Evolutionary conservation across 371 early-diverging fungal species (phyloP).

Genomic region (Rhizopus arrhizus): DNA sequence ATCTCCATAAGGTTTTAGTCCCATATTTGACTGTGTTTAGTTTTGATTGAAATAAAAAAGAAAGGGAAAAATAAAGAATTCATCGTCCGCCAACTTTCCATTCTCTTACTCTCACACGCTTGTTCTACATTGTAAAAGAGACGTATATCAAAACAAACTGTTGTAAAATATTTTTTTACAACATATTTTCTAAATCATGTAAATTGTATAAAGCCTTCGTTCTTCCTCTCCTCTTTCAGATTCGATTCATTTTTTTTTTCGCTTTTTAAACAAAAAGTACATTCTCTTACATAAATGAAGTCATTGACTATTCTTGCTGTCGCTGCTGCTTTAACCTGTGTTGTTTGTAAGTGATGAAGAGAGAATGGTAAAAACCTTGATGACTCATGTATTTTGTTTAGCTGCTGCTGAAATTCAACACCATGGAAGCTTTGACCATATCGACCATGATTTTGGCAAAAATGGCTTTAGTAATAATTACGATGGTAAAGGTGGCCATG

Average conservation of each 20-base stretch:
- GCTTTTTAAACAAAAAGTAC: neutral
- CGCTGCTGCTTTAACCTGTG: slow-evolving; percentile 25
- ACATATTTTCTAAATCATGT: slow-evolving; percentile 1
- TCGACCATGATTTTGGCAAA: neutral
- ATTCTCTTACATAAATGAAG: slow-evolving; percentile 21
- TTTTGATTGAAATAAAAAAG: too few species aligned
- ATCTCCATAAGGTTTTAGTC: too few species aligned
- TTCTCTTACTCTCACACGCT: too few species aligned
- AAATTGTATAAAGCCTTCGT: neutral
- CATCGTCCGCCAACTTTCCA: too few species aligned
- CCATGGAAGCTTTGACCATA: neutral
- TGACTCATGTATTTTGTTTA: neutral
- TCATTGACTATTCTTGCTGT: slow-evolving; percentile 27
- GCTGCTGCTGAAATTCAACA: neutral
- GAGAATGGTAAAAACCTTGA: neutral
- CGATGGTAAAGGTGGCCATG: neutral
- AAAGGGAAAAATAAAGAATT: too few species aligned
- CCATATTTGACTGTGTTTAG: too few species aligned
- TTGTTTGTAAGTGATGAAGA: slow-evolving; percentile 19
- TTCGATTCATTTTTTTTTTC: neutral
- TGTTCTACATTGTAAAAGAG: neutral
- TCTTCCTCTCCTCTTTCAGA: neutral
- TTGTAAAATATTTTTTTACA: slow-evolving; percentile 1
- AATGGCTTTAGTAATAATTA: neutral
- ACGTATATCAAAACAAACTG: slow-evolving; percentile 3